Base-by-base conservation (phyloP, 345 rosid species). In the Lepidium sativum region DNA sequence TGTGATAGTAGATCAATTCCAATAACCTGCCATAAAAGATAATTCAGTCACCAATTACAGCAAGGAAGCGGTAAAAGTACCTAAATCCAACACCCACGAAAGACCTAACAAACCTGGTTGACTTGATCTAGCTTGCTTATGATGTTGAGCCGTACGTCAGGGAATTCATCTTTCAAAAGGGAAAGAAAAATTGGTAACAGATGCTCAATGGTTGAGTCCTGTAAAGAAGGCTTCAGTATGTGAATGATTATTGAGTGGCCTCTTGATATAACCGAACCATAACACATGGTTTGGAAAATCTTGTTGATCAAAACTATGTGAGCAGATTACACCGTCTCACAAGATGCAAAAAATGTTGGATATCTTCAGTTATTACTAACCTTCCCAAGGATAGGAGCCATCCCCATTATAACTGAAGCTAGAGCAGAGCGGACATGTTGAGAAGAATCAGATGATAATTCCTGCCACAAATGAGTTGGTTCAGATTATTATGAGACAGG, bases 41-140 rank as follows among this genome's bases (percentile, higher is more conserved):
- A 21, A 21, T 4, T 47, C 31, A 23, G 14, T 29, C 16, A 60
- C 55, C 29, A 49, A 4, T 15, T 12, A 20, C 35, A 27, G 11
- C 13, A 67, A 21, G 12, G 34, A 56, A 17, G 45, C 8, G 34
- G 4, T 59, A 27, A 1, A 34, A 12, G 43, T 60, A 53, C 13
- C 37, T 42, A 60, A 13, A 57, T 31, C 29, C 29, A 20, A 37
- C 1, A 64, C 37, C n/a, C 13, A n/a, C n/a, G 49, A 12, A 39
- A 47, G 33, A 38, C 12, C 34, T 25, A 56, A 15, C 87, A 74
- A 64, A 94, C 99, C 99, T 94, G 97, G 74, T 94, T 94, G 61
- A 94, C 99, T 90, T 94, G 96, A 75, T 94, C 99, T 55, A 94
- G 95, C 85, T 94, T 94, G 91, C 97, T 88, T 57, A 94, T 94